Conservation (phyloP, 2,329 filamentous ascomycete species). For the Penicillium decumbens region DNA sequence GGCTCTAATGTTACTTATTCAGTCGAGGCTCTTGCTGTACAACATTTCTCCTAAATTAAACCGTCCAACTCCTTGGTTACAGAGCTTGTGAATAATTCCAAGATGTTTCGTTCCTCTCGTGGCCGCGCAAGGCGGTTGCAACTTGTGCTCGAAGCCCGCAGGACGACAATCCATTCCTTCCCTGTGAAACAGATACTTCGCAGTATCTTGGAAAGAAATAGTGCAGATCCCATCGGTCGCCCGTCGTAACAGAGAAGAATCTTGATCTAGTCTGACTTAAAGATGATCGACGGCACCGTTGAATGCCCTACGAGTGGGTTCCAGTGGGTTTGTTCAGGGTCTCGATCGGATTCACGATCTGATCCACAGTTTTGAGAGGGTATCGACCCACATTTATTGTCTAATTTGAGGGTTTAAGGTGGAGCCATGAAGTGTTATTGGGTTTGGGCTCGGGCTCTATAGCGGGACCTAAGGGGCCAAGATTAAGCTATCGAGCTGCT, state of each 20-base stretch:
- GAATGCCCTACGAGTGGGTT: slow-evolving; percentile 1
- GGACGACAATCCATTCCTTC: slow-evolving; percentile 8
- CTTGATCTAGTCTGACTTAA: neutral
- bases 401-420: neutral
- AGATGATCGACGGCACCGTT: slow-evolving; percentile 2
- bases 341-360: neutral
- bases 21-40: too few relatives aligned
- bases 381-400: neutral
- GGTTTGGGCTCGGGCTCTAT: neutral
- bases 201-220: neutral
- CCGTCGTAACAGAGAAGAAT: slow-evolving; percentile 7
- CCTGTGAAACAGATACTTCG: neutral
- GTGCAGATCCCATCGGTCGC: slow-evolving; percentile 13
- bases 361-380: neutral
- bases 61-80: neutral
- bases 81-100: neutral
- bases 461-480: neutral
- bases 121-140: neutral
- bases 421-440: neutral
- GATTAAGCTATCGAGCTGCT: neutral
- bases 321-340: neutral
- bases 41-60: neutral
- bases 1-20: too few relatives aligned
- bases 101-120: neutral
- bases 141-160: neutral